These are phyloP conservation scores for Phaeophleospora eucalypticola DNA, from an alignment of 2,329 filamentous ascomycete species.

Conservation along the genomic window DNA sequence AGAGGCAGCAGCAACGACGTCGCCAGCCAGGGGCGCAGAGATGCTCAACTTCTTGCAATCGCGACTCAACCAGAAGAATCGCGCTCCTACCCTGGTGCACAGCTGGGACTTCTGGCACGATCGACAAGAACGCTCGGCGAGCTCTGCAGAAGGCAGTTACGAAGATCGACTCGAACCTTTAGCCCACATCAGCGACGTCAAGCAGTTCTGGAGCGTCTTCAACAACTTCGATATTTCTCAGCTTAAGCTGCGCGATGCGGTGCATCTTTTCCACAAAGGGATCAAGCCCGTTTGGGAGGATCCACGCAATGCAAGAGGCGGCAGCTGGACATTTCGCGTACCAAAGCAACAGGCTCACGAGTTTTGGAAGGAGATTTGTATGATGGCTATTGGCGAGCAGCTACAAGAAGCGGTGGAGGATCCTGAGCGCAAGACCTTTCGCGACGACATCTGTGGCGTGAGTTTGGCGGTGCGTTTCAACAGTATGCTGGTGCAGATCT, in stretches of 20 bases:
- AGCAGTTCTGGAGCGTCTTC: conserved; percentile 49
- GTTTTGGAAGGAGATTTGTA: conserved; percentile 76
- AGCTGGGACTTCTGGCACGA: conserved; percentile 53
- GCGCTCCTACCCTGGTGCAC: conserved; percentile 49
- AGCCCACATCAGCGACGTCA: conserved; percentile 44
- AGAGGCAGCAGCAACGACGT: conserved; percentile 58
- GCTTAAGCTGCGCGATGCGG: conserved; percentile 62
- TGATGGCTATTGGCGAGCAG: conserved; percentile 78
- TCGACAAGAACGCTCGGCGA: conserved; percentile 35
- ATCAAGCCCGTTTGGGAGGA: conserved; percentile 85
- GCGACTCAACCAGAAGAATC: conserved; percentile 38
- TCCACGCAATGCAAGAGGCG: conserved; percentile 76
- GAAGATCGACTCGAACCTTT: conserved; percentile 46
- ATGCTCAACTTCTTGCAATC: conserved; percentile 52
- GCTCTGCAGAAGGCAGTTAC: conserved; percentile 32
- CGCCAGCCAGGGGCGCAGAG: conserved; percentile 71
- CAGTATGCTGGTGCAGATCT: conserved; percentile 81
- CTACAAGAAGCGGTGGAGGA: conserved; percentile 68
- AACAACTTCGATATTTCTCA: conserved; percentile 73
- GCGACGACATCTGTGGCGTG: conserved; percentile 82
- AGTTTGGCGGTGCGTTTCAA: conserved; percentile 86
- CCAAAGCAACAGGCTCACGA: conserved; percentile 67
- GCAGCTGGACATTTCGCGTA: conserved; percentile 89
- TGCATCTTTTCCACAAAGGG: conserved; percentile 76
- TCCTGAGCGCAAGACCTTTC: conserved; percentile 48